Evolutionary conservation across 2,329 filamentous ascomycete genomes (phyloP).

Genomic region (Phaeosphaeria sp.): DNA sequence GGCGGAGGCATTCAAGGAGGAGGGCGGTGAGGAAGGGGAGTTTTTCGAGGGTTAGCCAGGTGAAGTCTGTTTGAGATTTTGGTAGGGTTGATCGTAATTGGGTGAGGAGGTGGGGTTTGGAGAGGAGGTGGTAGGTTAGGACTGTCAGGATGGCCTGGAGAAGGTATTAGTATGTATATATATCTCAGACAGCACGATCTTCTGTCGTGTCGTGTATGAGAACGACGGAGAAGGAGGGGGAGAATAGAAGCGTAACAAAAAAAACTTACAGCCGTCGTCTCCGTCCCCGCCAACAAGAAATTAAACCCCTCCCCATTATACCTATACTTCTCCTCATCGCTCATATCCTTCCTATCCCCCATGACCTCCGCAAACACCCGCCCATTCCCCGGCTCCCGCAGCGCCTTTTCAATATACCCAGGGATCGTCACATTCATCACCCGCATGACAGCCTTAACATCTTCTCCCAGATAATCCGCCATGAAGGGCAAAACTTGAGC

Average conservation of each 20-base stretch:
- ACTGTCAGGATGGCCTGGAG: conserved; percentile 38
- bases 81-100: conserved; percentile 29
- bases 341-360: conserved; percentile 22
- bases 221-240: conserved; percentile 1
- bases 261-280: conserved; percentile 29
- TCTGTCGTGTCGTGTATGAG: not conserved
- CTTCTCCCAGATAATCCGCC: conserved; percentile 35
- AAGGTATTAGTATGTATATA: no score
- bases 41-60: conserved; percentile 34
- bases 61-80: conserved; percentile 20
- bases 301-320: conserved; percentile 34
- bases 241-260: not conserved
- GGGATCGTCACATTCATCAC: conserved; percentile 36
- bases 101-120: conserved; percentile 29
- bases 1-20: conserved; percentile 45
- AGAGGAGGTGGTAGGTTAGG: conserved; percentile 44
- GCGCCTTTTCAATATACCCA: conserved; percentile 28
- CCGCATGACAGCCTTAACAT: conserved; percentile 32
- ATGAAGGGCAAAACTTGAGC: conserved; percentile 33
- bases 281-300: conserved; percentile 32
- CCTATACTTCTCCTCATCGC: conserved; percentile 31
- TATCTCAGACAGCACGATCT: no score
- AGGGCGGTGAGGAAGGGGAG: conserved; percentile 43
- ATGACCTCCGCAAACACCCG: conserved; percentile 32
- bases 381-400: conserved; percentile 32